Percentiles rank a stretch among this genome's conserved stretches.
Evolutionary conservation across 2,329 filamentous ascomycete species (phyloP).

Genomic region (Exophiala mesophila): DNA sequence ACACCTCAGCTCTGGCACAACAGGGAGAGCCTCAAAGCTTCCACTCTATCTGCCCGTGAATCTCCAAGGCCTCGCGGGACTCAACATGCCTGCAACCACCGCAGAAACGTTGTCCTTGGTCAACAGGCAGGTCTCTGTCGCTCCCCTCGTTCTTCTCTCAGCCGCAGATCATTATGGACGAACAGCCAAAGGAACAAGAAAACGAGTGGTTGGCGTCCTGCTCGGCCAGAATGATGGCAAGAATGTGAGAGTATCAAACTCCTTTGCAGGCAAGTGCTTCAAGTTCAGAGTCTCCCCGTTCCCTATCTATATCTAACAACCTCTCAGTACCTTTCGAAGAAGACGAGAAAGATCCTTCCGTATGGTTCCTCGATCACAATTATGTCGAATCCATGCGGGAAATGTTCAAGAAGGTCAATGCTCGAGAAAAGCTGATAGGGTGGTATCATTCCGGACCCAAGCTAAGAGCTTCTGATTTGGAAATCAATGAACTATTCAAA

Average conservation of each 20-base stretch:
- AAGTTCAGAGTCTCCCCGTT: background rate
- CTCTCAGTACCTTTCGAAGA: slow-evolving; percentile 89
- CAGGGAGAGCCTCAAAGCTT: no score
- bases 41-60: no score
- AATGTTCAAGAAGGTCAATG: slow-evolving; percentile 99
- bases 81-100: slow-evolving; percentile 90
- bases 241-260: slow-evolving; percentile 95
- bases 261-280: slow-evolving; percentile 77
- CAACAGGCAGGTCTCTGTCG: slow-evolving; percentile 91
- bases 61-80: no score
- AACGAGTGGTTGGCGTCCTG: slow-evolving; percentile 88
- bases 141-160: slow-evolving; percentile 93
- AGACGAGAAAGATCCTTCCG: slow-evolving; percentile 95
- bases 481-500: slow-evolving; percentile 99
- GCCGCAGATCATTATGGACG: slow-evolving; percentile 98
- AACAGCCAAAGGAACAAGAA: slow-evolving; percentile 79
- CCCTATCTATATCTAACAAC: slow-evolving; percentile 8
- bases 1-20: no score
- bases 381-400: slow-evolving; percentile 99
- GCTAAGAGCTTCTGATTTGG: slow-evolving; percentile 88
- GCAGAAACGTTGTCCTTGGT: slow-evolving; percentile 94
- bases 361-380: slow-evolving; percentile 99
- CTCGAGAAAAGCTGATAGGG: slow-evolving; percentile 95
- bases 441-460: slow-evolving; percentile 99
- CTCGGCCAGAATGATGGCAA: slow-evolving; percentile 94